Percentiles rank a stretch among this genome's conserved stretches.
Conservation (phyloP, 148 eudicot genomes). For the Cornus florida region DNA sequence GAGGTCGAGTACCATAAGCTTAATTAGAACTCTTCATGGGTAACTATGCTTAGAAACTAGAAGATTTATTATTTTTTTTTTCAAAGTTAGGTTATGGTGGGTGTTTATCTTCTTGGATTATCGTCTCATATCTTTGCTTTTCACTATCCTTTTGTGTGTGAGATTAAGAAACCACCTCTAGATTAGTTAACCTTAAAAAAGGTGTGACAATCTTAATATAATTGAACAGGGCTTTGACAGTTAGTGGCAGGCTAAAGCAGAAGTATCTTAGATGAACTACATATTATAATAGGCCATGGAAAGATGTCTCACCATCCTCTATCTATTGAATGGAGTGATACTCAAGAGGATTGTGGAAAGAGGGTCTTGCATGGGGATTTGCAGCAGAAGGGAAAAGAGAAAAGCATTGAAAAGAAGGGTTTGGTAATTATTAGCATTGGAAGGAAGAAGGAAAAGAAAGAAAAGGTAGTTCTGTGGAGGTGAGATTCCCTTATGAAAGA, state of each 20-base stretch:
- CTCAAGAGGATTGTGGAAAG: constrained; percentile 23
- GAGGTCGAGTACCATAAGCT: not conserved
- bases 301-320: not conserved
- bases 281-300: not conserved
- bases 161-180: not conserved
- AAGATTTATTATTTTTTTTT: not conserved
- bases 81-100: not conserved
- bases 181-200: not conserved
- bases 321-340: constrained; percentile 7
- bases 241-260: not conserved
- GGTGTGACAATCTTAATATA: not conserved
- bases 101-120: not conserved
- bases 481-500: constrained; percentile 73
- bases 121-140: not conserved
- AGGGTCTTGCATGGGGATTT: constrained; percentile 27
- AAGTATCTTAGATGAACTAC: not conserved
- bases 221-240: not conserved
- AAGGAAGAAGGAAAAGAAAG: constrained; percentile 40
- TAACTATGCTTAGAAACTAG: not conserved
- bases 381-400: constrained; percentile 29
- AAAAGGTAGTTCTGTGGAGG: constrained; percentile 35
- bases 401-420: constrained; percentile 32
- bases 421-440: constrained; percentile 52
- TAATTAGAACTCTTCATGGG: not conserved
- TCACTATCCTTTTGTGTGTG: not conserved